Evolutionary conservation across 1,284 basidiomycete genomes (phyloP).

Genomic region (Salmacisia buchloeana): DNA sequence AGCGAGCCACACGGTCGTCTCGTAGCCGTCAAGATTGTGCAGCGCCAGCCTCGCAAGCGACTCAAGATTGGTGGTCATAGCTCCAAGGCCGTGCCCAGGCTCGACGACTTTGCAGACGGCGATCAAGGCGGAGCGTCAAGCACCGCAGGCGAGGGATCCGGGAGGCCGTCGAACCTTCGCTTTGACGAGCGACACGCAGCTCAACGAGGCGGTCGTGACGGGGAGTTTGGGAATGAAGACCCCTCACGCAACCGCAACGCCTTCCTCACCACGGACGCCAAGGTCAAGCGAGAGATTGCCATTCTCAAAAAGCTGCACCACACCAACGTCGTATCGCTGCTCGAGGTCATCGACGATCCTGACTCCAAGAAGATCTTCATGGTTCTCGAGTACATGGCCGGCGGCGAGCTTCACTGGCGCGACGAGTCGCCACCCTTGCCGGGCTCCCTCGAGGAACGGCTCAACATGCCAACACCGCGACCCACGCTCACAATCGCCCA

Average conservation of each 20-base stretch:
- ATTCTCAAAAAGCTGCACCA: conserved; percentile 92
- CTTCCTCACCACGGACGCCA: conserved; percentile 47
- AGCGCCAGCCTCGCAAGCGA: conserved; percentile 39
- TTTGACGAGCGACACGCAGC: no score
- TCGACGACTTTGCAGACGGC: neutral
- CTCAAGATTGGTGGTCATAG: conserved; percentile 30
- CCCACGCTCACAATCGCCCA: conserved; percentile 78
- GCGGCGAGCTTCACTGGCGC: conserved; percentile 90
- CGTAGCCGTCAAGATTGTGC: conserved; percentile 49
- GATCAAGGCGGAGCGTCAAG: conserved; percentile 9
- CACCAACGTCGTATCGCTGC: conserved; percentile 81
- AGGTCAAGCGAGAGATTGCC: conserved; percentile 65
- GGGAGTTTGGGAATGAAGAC: neutral
- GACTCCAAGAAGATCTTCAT: conserved; percentile 86
- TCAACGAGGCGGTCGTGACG: no score
- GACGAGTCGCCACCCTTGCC: conserved; percentile 19
- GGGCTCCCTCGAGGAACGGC: conserved; percentile 51
- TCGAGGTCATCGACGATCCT: conserved; percentile 92
- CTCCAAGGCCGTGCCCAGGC: conserved; percentile 15
- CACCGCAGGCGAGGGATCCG: neutral
- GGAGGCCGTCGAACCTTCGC: neutral
- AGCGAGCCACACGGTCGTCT: conserved; percentile 23
- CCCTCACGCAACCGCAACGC: conserved; percentile 17
- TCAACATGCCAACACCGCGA: conserved; percentile 19
- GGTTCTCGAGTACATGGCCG: conserved; percentile 93